phyloP scores from a whole-genome alignment of 2,329 filamentous ascomycete species.

The Phialophora verrucosa region DNA sequence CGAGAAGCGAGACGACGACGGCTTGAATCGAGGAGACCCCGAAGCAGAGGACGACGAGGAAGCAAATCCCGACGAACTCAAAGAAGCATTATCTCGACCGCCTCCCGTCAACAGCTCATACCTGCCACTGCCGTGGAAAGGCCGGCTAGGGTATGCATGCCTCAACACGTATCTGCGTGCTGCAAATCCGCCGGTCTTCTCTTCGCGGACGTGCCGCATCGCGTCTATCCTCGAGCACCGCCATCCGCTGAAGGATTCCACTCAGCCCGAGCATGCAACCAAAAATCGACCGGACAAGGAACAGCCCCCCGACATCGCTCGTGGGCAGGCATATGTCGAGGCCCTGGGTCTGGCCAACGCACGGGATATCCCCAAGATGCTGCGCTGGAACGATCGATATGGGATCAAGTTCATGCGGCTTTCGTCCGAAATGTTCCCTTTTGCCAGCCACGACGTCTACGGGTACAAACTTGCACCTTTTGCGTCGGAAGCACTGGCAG shows the following conservation, averaged over 20 bases:
- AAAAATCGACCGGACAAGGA: constrained; percentile 85
- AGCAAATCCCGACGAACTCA: constrained; percentile 62
- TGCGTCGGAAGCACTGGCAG: constrained; percentile 75
- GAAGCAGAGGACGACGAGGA: constrained; percentile 60
- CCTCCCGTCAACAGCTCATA: constrained; percentile 83
- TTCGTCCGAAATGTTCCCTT: constrained; percentile 96
- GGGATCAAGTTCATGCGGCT: constrained; percentile 91
- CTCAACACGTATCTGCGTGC: constrained; percentile 88
- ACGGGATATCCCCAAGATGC: constrained; percentile 80
- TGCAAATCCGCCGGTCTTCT: constrained; percentile 83
- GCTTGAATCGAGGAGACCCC: constrained; percentile 49
- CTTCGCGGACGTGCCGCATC: constrained; percentile 88
- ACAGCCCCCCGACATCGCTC: constrained; percentile 67
- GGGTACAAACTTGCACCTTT: constrained; percentile 86
- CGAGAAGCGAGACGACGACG: constrained; percentile 39
- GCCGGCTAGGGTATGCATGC: constrained; percentile 87
- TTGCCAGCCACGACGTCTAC: constrained; percentile 84
- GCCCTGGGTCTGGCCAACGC: constrained; percentile 80
- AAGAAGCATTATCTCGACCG: constrained; percentile 65
- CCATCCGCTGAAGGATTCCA: constrained; percentile 76
- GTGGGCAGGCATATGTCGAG: constrained; percentile 76
- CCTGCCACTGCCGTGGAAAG: constrained; percentile 88
- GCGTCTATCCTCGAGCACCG: constrained; percentile 88
- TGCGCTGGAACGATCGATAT: constrained; percentile 90
- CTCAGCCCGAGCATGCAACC: constrained; percentile 76